Base-by-base conservation (phyloP, 768 basidiomycete species). In the Calvatia gigantea region DNA sequence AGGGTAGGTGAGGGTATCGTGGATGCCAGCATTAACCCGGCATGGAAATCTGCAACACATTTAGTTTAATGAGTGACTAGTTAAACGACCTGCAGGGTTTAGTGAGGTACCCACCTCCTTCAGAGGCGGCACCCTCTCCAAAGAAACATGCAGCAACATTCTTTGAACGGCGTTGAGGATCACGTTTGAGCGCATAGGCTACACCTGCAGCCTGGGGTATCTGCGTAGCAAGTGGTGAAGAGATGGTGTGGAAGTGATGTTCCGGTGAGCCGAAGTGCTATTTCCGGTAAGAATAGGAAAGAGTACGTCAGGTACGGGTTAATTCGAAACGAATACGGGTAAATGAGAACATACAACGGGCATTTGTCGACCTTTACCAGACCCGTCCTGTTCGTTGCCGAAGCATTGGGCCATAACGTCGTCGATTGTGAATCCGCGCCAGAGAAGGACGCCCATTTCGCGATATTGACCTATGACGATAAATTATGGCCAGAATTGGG, bases 151-250 rank as follows among this genome's bases (percentile, higher is more conserved):
- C 88, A 0, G 94, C 93, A 46, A 94, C 85, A 54, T 86, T 87
- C 50, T 81, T 84, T 43, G 79, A 78, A 28, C 84, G 79, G 32
- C 87, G 83, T 44, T 69, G 72, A 0, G 87, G 86, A 41, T 89
- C 86, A 3, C 94, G 85, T 62, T 86, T 86, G 53, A 98, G 76
- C 0, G 95, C 93, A 65, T 91, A 96, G 0, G 82, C 94, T 5
- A 96, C 92, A 14, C 94, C 95, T 0, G 94, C 94, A 21, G 93
- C 95, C 69, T 95, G 93, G 6, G 92, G 94, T 61, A 97, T 91
- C 70, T 98, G 94, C 1, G 95, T 98, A 8, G 89, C 92, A 25
- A 98, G 78, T 1, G 94, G 90, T 5, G 91, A 94, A 2, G 95
- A 97, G 58, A 97, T 97, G 17, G 91, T 92, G 70, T 94, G 91